Base-by-base conservation (phyloP, 345 rosid genomes). In the Eucalyptus sp. region DNA sequence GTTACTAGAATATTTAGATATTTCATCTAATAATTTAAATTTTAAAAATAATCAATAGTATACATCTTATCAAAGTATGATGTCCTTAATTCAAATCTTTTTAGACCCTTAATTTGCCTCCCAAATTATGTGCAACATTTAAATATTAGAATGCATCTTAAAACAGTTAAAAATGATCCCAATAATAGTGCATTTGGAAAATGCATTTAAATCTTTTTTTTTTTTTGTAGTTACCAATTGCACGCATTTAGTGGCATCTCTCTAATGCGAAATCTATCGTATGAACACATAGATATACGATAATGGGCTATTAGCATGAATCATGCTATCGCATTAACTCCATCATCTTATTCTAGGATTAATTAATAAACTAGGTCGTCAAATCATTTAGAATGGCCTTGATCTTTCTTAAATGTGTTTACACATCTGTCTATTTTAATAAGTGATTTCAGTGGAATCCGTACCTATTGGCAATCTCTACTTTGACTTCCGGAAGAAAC, bases 161-260 rank as follows among this genome's bases (percentile, higher is more conserved):
- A 0, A 68, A 31, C 0, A 33, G 0, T 68, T 33, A 33, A 44
- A 37, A 18, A 33, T 68, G 13, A 68, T 33, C 80, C 44, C 0
- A 17, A 68, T 8, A 68, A 17, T 0, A 68, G 1, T 4, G 2
- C 2, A 10, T 17, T 68, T 68, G 2, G 20, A 31, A n/a, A 66
- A 33, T 33, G 33, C 33, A 33, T 33, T 33, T 33, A 33, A 16
- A 13, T 17, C 7, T 17, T 33, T 5, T 16, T 68, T 31, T 16
- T 52, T 52, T 52, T 52, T 52, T 18, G 25, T 11, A 33, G 24
- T 33, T 68, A 17, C 7, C 24, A 68, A 33, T 1, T 18, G 1
- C 41, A 17, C 2, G 7, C 25, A 5, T 31, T 76, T 37, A 20
- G 27, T 76, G 48, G 48, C 24, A 0, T 37, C 48, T 76, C 14